These are phyloP conservation scores for Fraxinus americana DNA, from an alignment of 257 asterid genomes.

Conservation along the genomic window DNA sequence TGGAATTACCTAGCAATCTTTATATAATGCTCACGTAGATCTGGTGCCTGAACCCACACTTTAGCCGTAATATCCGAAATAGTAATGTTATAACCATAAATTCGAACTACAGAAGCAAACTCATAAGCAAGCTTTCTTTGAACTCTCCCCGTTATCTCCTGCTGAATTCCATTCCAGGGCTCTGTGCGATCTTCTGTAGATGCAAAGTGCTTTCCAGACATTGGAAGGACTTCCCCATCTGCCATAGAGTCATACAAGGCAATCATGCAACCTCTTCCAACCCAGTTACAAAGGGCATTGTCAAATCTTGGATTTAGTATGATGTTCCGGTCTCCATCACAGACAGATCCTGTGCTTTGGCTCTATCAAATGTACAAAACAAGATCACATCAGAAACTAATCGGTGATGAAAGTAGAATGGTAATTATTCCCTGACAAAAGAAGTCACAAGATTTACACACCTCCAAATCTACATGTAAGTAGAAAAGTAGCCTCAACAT, in stretches of 20 bases:
- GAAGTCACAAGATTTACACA: background rate
- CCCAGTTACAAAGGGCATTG: conserved; percentile 71
- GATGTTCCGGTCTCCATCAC: conserved; percentile 50
- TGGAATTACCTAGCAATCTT: conserved; percentile 63
- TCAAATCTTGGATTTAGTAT: conserved; percentile 69
- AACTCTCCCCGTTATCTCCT: conserved; percentile 80
- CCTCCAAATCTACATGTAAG: background rate
- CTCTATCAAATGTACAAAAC: conserved; percentile 36
- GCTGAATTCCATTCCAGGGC: conserved; percentile 92
- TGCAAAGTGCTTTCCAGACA: conserved; percentile 73
- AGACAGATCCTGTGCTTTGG: conserved; percentile 31
- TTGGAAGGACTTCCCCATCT: conserved; percentile 72
- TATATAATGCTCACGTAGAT: conserved; percentile 70
- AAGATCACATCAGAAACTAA: conserved; percentile 25
- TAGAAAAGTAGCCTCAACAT: conserved; percentile 2
- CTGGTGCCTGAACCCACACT: conserved; percentile 62
- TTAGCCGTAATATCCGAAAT: conserved; percentile 66
- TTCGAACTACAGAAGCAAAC: conserved; percentile 60
- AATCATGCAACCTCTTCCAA: conserved; percentile 83
- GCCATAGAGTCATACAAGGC: conserved; percentile 63
- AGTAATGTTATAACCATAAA: conserved; percentile 56
- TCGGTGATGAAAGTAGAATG: background rate
- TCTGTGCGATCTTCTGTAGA: conserved; percentile 77
- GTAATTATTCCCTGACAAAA: background rate
- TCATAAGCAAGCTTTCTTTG: conserved; percentile 78